A percentile compares a stretch with the other conserved stretches of the same genome.
phyloP scores from a whole-genome alignment of 2,329 filamentous ascomycete species.

The Neofusicoccum laricinum region DNA sequence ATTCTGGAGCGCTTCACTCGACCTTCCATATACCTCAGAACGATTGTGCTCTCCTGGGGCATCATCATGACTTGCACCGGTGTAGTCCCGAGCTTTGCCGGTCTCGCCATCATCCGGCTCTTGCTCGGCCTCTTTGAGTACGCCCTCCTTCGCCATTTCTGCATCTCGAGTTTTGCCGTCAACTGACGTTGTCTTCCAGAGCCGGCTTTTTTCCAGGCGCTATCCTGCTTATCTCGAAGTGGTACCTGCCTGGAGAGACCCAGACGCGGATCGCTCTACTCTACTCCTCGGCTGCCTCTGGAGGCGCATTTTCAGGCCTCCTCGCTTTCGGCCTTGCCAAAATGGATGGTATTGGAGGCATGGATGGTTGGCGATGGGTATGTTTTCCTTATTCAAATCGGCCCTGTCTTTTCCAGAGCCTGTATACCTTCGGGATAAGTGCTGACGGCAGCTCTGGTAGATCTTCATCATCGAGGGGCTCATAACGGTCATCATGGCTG shows the following conservation, averaged over 20 bases:
- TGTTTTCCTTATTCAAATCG: not conserved
- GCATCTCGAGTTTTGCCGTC: not conserved
- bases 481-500: conserved; percentile 15
- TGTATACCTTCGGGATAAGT: not conserved
- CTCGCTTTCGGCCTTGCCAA: conserved; percentile 55
- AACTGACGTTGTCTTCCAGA: conserved; percentile 11
- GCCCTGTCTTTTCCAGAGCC: too few species aligned
- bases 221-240: conserved; percentile 56
- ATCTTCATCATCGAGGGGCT: conserved; percentile 21
- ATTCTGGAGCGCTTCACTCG: conserved; percentile 55
- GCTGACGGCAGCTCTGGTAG: not conserved
- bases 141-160: not conserved
- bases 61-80: conserved; percentile 44
- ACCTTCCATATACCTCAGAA: conserved; percentile 29
- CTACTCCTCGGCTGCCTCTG: conserved; percentile 52
- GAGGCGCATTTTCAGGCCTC: conserved; percentile 57
- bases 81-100: conserved; percentile 45
- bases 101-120: conserved; percentile 47
- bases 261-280: conserved; percentile 57
- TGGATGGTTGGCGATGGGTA: conserved; percentile 30
- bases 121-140: conserved; percentile 34
- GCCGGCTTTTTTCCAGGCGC: conserved; percentile 27
- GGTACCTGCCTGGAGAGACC: conserved; percentile 57
- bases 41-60: conserved; percentile 46
- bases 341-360: conserved; percentile 51